phyloP scores from a whole-genome alignment of 2,329 filamentous ascomycete genomes.

The Paecilomyces formosus region DNA sequence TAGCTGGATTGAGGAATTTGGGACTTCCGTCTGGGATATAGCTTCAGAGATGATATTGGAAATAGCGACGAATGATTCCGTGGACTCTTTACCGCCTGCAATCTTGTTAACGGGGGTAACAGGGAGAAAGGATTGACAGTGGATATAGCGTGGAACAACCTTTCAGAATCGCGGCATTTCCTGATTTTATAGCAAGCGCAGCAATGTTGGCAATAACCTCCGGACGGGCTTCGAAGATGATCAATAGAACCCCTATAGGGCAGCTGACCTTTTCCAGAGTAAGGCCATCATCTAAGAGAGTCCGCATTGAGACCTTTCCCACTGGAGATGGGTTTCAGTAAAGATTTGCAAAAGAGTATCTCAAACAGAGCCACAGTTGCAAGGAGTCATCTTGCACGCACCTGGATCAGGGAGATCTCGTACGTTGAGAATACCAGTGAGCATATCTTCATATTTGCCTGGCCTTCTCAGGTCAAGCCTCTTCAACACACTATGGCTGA shows the following conservation, averaged over 20 bases:
- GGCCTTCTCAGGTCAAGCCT: slow-evolving; percentile 76
- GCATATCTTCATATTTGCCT: slow-evolving; percentile 97
- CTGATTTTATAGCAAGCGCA: slow-evolving; percentile 90
- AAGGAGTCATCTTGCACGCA: slow-evolving; percentile 37
- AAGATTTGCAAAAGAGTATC: not conserved
- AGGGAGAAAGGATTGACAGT: not conserved
- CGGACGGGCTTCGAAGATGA: slow-evolving; percentile 96
- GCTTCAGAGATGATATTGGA: slow-evolving; percentile 75
- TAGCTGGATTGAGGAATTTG: slow-evolving; percentile 82
- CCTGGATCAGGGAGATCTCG: slow-evolving; percentile 75
- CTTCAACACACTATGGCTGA: slow-evolving; percentile 79
- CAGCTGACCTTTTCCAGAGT: slow-evolving; percentile 82
- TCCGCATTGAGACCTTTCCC: slow-evolving; percentile 75
- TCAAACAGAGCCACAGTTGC: not conserved
- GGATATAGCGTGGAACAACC: slow-evolving; percentile 36
- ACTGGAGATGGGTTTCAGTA: slow-evolving; percentile 45
- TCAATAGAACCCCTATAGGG: slow-evolving; percentile 92
- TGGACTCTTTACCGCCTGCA: slow-evolving; percentile 86
- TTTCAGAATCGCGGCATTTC: slow-evolving; percentile 94
- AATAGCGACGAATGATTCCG: slow-evolving; percentile 88
- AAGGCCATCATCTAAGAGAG: slow-evolving; percentile 77
- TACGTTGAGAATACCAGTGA: slow-evolving; percentile 89
- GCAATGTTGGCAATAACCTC: slow-evolving; percentile 99
- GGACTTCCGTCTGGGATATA: slow-evolving; percentile 64
- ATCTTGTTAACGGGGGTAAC: not conserved